A percentile compares a stretch with the other conserved stretches of the same genome.
phyloP scores from a whole-genome alignment of 2,329 filamentous ascomycete species.

The Beauveria pseudobassiana region DNA sequence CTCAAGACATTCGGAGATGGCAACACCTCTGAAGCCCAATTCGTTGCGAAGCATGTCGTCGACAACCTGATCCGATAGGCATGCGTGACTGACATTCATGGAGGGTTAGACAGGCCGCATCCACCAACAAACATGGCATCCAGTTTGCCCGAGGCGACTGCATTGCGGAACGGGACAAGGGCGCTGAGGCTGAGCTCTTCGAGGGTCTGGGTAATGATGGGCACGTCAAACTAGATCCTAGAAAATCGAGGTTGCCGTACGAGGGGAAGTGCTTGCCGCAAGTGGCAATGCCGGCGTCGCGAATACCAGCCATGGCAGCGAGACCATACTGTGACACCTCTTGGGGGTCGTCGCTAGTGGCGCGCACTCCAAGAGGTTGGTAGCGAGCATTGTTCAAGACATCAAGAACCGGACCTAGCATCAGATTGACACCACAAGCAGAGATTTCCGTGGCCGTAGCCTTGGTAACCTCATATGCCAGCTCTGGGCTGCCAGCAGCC shows the following conservation, averaged over 20 bases:
- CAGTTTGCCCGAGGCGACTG: constrained; percentile 70
- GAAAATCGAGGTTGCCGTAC: constrained; percentile 89
- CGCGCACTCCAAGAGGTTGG: constrained; percentile 82
- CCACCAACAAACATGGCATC: constrained; percentile 96
- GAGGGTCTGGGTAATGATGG: constrained; percentile 89
- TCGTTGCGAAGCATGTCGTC: constrained; percentile 84
- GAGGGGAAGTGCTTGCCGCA: constrained; percentile 96
- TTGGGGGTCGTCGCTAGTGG: constrained; percentile 86
- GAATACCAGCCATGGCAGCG: constrained; percentile 85
- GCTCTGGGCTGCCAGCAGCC: constrained; percentile 76
- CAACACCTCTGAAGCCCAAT: constrained; percentile 82
- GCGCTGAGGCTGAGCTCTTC: constrained; percentile 91
- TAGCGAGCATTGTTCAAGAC: constrained; percentile 89
- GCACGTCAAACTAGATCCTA: constrained; percentile 84
- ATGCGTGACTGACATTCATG: constrained; percentile 93
- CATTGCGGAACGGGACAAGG: constrained; percentile 83
- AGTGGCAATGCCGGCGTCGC: constrained; percentile 79
- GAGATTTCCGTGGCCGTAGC: constrained; percentile 88
- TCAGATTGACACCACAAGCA: constrained; percentile 91
- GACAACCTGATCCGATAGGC: constrained; percentile 85
- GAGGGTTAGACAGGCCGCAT: constrained; percentile 84
- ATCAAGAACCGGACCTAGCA: constrained; percentile 87
- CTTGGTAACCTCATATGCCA: constrained; percentile 85
- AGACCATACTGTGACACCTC: constrained; percentile 91
- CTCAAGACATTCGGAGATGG: constrained; percentile 90